Evolutionary conservation across 1,284 basidiomycete genomes (phyloP).

Genomic region (Fomitiporia mediterranea): DNA sequence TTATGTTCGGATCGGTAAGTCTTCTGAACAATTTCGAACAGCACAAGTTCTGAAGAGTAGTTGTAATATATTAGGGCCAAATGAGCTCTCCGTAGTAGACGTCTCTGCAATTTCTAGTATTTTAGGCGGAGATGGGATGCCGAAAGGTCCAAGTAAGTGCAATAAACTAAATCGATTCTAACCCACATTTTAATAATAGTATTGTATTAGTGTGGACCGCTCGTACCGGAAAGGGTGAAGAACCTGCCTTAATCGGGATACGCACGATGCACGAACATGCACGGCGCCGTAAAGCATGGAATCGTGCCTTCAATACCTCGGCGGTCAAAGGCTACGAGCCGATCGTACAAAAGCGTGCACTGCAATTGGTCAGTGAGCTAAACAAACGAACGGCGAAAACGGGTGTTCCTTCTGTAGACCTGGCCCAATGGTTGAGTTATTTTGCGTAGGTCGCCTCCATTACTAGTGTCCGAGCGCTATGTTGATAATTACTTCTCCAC

Average conservation of each 20-base stretch:
- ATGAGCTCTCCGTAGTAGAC: constrained; percentile 32
- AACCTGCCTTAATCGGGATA: constrained; percentile 17
- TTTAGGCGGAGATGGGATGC: constrained; percentile 28
- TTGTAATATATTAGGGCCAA: constrained; percentile 27
- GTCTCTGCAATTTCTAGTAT: constrained; percentile 28
- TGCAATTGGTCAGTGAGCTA: constrained; percentile 32
- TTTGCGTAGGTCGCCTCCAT: constrained; percentile 23
- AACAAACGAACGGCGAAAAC: constrained; percentile 12
- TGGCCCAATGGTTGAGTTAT: constrained; percentile 33
- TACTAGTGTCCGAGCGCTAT: constrained; percentile 27
- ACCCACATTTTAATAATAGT: too few species aligned
- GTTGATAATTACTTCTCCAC: constrained; percentile 27
- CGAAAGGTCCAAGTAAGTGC: constrained; percentile 32
- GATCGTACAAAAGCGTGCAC: constrained; percentile 30
- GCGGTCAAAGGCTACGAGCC: constrained; percentile 38
- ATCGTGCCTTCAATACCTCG: constrained; percentile 35
- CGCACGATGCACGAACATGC: constrained; percentile 35
- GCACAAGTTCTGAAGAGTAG: not conserved
- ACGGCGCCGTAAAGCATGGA: constrained; percentile 38
- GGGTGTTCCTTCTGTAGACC: constrained; percentile 25
- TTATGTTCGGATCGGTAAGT: constrained; percentile 24
- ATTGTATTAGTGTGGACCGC: too few species aligned
- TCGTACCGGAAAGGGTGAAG: not conserved
- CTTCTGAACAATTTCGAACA: not conserved
- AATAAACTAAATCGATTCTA: too few species aligned